Base-by-base conservation (phyloP, 345 rosid species). In the Kandelia obovata region DNA sequence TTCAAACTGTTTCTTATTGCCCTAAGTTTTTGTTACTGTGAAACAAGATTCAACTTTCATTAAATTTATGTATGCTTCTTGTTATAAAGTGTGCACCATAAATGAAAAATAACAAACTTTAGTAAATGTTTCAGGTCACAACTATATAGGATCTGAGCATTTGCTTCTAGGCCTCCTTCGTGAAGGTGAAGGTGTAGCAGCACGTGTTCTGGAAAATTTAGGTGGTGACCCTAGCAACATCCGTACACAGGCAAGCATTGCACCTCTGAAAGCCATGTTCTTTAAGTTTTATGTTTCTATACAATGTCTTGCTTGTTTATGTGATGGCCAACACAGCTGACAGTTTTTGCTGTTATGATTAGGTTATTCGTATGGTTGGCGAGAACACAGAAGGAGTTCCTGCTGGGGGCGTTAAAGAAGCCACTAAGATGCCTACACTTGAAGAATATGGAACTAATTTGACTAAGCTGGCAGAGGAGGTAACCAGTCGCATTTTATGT, bases 101-200 rank as follows among this genome's bases (percentile, higher is more conserved):
- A 65, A 47, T 23, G 8, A 47, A 32, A 51, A 25, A 65, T 59
- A 43, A 43, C 62, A 7, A 39, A 51, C 6, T 27, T 53, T 39
- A 25, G 20, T 28, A 49, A 51, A 65, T 59, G 43, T 77, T 79
- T 43, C 81, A 94, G 99, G 99, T 49, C 99, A 96, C 74, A 96
- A 90, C 81, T 96, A 96, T 74, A 96, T 96, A 74, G 99, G 99
- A 64, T 90, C 99, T 26, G 99, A 96, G 86, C 99, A 96, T 77
- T 84, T 96, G 76, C 92, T 96, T 71, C 97, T 96, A 57, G 99
- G 98, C 70, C 86, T 96, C 62, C 92, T 96, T 61, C 92, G 97
- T 31, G 99, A 96, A 82, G 99, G 99, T 59, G 99, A 96, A 83
- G 99, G 99, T 77, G 99, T 96, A 49, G 98, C 99, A 28, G 99